Evolutionary conservation across 2,329 filamentous ascomycete species (phyloP).

Genomic region (Alternaria ethzedia): DNA sequence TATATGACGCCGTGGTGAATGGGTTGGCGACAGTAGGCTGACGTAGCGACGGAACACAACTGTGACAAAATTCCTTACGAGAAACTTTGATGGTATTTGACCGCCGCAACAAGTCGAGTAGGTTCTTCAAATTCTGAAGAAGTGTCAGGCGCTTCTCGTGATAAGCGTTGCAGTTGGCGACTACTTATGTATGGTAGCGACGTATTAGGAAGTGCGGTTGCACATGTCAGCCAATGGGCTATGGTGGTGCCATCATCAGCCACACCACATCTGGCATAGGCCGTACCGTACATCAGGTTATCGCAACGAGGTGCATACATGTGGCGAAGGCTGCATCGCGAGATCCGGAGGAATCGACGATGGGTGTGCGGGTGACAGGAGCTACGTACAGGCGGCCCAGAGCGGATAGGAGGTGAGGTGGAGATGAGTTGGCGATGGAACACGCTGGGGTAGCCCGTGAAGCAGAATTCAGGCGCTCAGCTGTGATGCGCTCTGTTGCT

Average conservation of each 20-base stretch:
- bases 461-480: not conserved
- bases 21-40: not conserved
- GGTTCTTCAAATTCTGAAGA: too few relatives aligned
- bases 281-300: not conserved
- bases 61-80: not conserved
- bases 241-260: not conserved
- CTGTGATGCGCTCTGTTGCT: conserved; percentile 4
- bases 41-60: not conserved
- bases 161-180: not conserved
- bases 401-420: conserved; percentile 1
- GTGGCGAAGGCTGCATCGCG: conserved; percentile 6
- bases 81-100: not conserved
- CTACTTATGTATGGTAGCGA: not conserved
- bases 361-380: not conserved
- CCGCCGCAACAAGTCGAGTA: too few relatives aligned
- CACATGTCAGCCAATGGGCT: not conserved
- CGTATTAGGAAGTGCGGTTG: not conserved
- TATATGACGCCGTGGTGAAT: not conserved
- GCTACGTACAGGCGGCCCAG: not conserved
- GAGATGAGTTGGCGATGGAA: conserved; percentile 9
- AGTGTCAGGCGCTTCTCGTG: not conserved
- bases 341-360: not conserved
- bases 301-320: not conserved
- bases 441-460: conserved; percentile 10
- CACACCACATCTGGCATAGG: not conserved